A percentile compares a stretch with the other conserved stretches of the same genome.
Evolutionary conservation across 768 basidiomycete genomes (phyloP).

Genomic region (Gyrodon lividus): DNA sequence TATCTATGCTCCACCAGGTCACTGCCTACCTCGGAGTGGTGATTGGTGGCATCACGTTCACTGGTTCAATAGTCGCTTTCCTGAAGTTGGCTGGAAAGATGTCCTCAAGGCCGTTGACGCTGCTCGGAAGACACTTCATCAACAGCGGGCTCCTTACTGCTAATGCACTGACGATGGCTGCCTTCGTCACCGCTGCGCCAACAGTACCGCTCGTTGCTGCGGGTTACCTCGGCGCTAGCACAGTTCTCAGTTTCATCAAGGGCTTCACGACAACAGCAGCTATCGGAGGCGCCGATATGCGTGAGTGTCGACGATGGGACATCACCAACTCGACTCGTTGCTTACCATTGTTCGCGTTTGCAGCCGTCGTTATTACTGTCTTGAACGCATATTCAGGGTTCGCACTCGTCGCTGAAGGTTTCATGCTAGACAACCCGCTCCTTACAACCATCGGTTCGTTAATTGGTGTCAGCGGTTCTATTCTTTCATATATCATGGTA

Average conservation of each 20-base stretch:
- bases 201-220: conserved; percentile 74
- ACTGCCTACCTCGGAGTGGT: conserved; percentile 86
- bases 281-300: conserved; percentile 95
- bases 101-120: conserved; percentile 66
- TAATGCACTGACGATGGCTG: conserved; percentile 72
- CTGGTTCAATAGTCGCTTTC: conserved; percentile 88
- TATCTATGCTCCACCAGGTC: conserved; percentile 71
- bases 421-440: conserved; percentile 87
- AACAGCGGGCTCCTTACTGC: conserved; percentile 70
- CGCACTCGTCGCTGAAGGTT: conserved; percentile 88
- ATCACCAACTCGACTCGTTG: conserved; percentile 1
- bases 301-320: conserved; percentile 42
- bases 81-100: conserved; percentile 83
- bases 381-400: conserved; percentile 90
- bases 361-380: conserved; percentile 89
- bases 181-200: conserved; percentile 70
- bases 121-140: conserved; percentile 78
- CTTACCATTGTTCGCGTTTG: conserved; percentile 3
- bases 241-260: conserved; percentile 78
- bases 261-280: conserved; percentile 87
- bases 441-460: conserved; percentile 82
- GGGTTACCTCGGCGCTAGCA: conserved; percentile 70
- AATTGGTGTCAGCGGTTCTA: conserved; percentile 88
- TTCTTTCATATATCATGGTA: conserved; percentile 92
- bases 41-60: conserved; percentile 88